Evolutionary conservation across 2,329 filamentous ascomycete species (phyloP).

Genomic region (Metarhizium robertsii): DNA sequence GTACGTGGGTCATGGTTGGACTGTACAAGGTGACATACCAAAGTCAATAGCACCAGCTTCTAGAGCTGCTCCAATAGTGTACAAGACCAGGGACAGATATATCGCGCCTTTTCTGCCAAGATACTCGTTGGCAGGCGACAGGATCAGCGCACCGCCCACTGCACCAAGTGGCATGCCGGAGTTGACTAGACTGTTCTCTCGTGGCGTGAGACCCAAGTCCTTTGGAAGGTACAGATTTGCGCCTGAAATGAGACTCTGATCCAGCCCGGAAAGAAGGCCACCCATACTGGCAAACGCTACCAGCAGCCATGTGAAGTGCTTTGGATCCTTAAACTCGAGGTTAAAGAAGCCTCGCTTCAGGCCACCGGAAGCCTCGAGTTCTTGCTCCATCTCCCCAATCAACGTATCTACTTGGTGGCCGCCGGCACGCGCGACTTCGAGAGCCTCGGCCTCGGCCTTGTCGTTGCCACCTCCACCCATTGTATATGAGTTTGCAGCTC

Average conservation of each 20-base stretch:
- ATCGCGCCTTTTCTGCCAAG: conserved; percentile 60
- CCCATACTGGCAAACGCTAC: conserved; percentile 69
- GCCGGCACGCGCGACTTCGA: conserved; percentile 26
- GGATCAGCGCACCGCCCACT: conserved; percentile 57
- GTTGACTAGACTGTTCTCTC: conserved; percentile 57
- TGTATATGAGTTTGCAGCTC: conserved; percentile 2
- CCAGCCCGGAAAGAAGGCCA: conserved; percentile 61
- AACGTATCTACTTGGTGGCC: conserved; percentile 27
- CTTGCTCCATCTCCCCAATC: conserved; percentile 31
- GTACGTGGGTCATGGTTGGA: not conserved
- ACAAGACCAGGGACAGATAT: conserved; percentile 58
- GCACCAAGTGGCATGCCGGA: conserved; percentile 64
- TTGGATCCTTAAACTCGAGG: conserved; percentile 50
- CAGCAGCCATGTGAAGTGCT: conserved; percentile 56
- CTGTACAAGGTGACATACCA: conserved; percentile 22
- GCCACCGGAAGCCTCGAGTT: conserved; percentile 25
- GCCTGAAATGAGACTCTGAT: conserved; percentile 64
- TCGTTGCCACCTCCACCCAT: conserved; percentile 11
- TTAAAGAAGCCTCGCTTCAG: conserved; percentile 37
- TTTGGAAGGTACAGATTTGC: conserved; percentile 57
- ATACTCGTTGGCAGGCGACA: conserved; percentile 58
- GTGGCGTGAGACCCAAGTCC: conserved; percentile 43
- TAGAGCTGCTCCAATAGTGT: conserved; percentile 60
- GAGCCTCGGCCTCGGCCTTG: conserved; percentile 23
- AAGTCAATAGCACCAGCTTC: conserved; percentile 60